Base-by-base conservation (phyloP, 2,329 filamentous ascomycete species). In the Neonectria sp. region DNA sequence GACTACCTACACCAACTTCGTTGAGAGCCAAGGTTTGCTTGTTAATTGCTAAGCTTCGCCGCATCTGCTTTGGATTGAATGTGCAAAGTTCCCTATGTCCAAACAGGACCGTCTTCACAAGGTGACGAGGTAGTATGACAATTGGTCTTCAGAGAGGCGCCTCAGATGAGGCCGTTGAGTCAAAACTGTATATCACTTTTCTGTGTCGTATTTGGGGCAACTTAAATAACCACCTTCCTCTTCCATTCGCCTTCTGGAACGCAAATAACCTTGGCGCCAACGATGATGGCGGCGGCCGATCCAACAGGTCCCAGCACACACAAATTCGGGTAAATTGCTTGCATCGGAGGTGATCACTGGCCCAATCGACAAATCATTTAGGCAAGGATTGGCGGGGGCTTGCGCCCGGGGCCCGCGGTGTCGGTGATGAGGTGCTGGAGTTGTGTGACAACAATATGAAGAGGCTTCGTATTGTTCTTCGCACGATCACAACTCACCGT, bases 391-490 rank as follows among this genome's bases (percentile, higher is more conserved):
- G 49, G 62, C 31, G 51, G 40, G 40, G 61, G 33, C 21, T 43
- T 45, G n/a, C 6, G 46, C 6, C 51, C 9, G 27, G 58, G 40
- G 51, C 35, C 56, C 43, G 55, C 43, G 46, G 43, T 60, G 43
- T 60, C 33, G 55, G 68, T 46, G 46, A 31, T 31, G 60, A 60
- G 65, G 64, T 68, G 51, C 33, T 35, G 55, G 31, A 55, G 63
- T 56, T 49, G 67, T 70, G 68, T 49, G 35, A 68, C 63, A 75
- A 73, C 68, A 75, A 74, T 75, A 71, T 71, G 53, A 71, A 71
- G 40, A 49, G 61, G 52, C 67, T 71, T 71, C 46, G 58, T 71
- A 76, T 76, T 76, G 73, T 76, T 75, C 72, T 68, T 40, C 5
- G 15, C 17, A n/a, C 52, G 24, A n/a, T 31, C 35, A 17, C 52